phyloP scores from a whole-genome alignment of 2,329 filamentous ascomycete species.

The Paecilomyces dactylethromorphus region DNA sequence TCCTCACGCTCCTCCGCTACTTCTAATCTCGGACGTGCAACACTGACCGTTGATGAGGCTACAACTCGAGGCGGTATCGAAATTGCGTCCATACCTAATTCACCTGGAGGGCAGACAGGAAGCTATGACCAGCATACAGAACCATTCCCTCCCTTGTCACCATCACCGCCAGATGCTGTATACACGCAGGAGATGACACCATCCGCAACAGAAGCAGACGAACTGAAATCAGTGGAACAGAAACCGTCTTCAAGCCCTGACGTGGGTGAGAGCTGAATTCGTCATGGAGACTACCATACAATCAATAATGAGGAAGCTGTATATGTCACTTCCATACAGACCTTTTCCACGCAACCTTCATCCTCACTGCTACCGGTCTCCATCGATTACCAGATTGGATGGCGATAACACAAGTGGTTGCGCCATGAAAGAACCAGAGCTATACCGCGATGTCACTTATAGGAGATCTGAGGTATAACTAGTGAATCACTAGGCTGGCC shows the following conservation, averaged over 20 bases:
- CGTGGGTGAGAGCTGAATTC: neutral
- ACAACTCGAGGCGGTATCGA: neutral
- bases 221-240: neutral
- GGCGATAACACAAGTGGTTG: neutral
- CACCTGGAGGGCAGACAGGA: slow-evolving; percentile 7
- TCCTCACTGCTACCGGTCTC: neutral
- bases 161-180: slow-evolving; percentile 9
- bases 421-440: neutral
- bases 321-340: neutral
- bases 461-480: neutral
- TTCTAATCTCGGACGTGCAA: neutral
- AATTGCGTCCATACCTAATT: slow-evolving; percentile 1
- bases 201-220: neutral
- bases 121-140: slow-evolving; percentile 17
- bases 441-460: neutral
- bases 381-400: neutral
- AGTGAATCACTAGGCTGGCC: neutral
- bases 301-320: neutral
- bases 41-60: neutral
- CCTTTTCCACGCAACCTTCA: neutral
- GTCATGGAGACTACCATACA: neutral
- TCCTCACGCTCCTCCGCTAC: neutral
- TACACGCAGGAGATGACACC: slow-evolving; percentile 1
- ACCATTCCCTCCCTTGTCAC: slow-evolving; percentile 28
- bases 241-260: neutral